Evolutionary conservation across 371 early-diverging fungal species (phyloP).

Genomic region (Mortierella sp.): DNA sequence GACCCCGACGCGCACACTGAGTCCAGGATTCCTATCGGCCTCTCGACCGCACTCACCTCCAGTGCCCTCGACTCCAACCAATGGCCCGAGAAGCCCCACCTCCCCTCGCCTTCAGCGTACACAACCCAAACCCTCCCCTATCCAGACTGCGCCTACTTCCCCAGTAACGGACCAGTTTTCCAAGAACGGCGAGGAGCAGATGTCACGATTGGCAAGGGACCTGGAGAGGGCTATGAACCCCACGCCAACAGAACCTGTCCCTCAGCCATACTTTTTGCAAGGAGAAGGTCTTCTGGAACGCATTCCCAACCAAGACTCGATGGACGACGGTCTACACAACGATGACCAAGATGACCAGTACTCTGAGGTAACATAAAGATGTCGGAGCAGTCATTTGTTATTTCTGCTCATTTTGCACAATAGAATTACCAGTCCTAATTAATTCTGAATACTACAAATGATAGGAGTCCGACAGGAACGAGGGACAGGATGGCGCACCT

Average conservation of each 20-base stretch:
- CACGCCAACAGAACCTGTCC: conserved; percentile 46
- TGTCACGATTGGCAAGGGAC: conserved; percentile 39
- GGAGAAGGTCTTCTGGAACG: conserved; percentile 37
- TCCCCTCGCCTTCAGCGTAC: conserved; percentile 23
- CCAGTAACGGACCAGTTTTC: neutral
- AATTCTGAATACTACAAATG: neutral
- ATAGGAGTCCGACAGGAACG: conserved; percentile 20
- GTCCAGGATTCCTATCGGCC: neutral
- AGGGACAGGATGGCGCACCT: conserved; percentile 11
- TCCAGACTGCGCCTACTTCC: conserved; percentile 18
- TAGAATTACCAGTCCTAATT: neutral
- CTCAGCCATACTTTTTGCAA: conserved; percentile 44
- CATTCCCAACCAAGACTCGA: conserved; percentile 39
- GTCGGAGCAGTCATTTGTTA: neutral
- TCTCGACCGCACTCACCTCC: conserved; percentile 19
- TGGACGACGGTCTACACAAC: conserved; percentile 42
- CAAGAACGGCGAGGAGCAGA: conserved; percentile 13
- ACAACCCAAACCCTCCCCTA: conserved; percentile 38
- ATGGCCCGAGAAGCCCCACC: conserved; percentile 13
- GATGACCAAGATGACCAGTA: conserved; percentile 20
- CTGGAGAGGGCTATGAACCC: conserved; percentile 55
- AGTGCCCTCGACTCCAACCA: conserved; percentile 1
- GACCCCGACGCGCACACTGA: neutral
- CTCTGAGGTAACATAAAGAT: conserved; percentile 22
- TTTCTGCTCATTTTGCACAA: neutral